Evolutionary conservation across 2,329 filamentous ascomycete genomes (phyloP), one percentile per base, ranked within the genome.

Genomic region (Hypoxylon rubiginosum): DNA sequence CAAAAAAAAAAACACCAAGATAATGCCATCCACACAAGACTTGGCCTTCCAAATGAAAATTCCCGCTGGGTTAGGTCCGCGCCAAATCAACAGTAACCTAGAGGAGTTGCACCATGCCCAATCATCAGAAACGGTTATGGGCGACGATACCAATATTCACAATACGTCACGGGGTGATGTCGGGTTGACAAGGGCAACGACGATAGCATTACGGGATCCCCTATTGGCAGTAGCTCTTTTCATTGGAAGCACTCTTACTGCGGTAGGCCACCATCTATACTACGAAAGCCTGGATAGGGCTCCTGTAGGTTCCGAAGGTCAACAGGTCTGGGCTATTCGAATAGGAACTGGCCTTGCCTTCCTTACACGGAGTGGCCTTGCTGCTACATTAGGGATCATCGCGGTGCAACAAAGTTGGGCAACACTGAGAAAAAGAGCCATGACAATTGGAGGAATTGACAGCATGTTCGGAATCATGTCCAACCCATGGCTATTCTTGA

Each of bases 321-420:
- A 53, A n/a, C 60, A 63, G 13, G 48, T 63, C 8, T 63, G 53
- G 60, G 49, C 60, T n/a, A 63, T 58, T 24, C 54, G 60, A 30
- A 63, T 63, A n/a, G 60, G 60, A 36, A 58, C 60, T 2, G 60
- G 60, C 3, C 53, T 63, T 7, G 53, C 60, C 1, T 41, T 63
- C 24, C 28, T 63, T 24, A 48, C 48, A 8, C 52, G 53, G 21
- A 52, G 48, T 17, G 60, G 46, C 17, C 39, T 63, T 11, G 53
- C 58, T 5, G 53, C 60, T 19, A 39, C 60, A 9, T 48, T 63
- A 58, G 53, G 60, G 4, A 39, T 58, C 28, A 54, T 52, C n/a
- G 53, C 39, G 11, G 60, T 43, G 4, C 60, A 63, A n/a, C 60
- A 63, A 21, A 63, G 48, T 15, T 63, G 60, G 60, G 24, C 55